phyloP scores from a whole-genome alignment of 345 rosid genomes.

The Raphanus sativus region DNA sequence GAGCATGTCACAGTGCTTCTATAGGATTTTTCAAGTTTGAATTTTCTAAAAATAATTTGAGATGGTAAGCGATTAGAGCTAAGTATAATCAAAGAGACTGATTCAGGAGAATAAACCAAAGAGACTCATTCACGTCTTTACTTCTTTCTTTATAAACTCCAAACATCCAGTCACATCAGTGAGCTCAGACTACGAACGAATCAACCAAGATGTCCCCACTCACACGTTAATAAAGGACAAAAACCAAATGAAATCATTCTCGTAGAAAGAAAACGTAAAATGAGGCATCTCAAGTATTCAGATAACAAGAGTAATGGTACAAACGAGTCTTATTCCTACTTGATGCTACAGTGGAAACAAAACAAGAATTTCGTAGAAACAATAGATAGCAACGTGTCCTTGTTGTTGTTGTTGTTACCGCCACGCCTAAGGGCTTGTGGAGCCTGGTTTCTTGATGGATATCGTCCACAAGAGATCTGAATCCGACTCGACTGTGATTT shows the following conservation, averaged over 20 bases:
- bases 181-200: not conserved
- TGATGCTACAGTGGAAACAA: not conserved
- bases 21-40: not conserved
- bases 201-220: not conserved
- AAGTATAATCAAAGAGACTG: too few relatives aligned
- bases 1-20: not conserved
- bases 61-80: not conserved
- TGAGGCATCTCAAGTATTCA: not conserved
- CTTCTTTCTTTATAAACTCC: not conserved
- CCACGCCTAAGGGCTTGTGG: slow-evolving; percentile 5
- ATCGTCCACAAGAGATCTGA: slow-evolving; percentile 95
- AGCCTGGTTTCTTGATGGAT: slow-evolving; percentile 51
- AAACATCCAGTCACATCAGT: slow-evolving; percentile 4
- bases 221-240: not conserved
- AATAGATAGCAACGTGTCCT: not conserved
- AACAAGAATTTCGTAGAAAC: not conserved
- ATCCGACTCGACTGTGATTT: slow-evolving; percentile 67
- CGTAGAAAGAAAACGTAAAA: not conserved
- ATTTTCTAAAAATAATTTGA: not conserved
- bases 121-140: not conserved
- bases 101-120: too few relatives aligned
- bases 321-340: not conserved
- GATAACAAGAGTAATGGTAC: not conserved
- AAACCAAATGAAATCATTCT: not conserved
- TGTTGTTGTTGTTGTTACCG: not conserved